phyloP scores from a whole-genome alignment of 2,329 filamentous ascomycete genomes.

The Nothopassalora personata region DNA sequence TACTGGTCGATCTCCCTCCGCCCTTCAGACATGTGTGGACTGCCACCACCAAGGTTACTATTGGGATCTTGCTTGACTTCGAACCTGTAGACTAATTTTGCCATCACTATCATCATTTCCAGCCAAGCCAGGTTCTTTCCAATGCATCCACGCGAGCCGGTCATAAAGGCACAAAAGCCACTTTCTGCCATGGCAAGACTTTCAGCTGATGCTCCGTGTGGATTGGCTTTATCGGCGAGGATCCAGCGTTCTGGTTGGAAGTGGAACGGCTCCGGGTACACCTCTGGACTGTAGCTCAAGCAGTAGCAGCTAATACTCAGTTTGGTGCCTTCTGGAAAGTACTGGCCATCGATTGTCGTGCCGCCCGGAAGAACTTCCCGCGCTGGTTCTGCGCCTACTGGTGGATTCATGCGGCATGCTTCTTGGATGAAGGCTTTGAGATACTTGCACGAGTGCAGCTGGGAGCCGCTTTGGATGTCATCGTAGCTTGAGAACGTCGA shows the following conservation, averaged over 20 bases:
- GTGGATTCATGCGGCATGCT: conserved; percentile 40
- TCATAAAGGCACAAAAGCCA: conserved; percentile 69
- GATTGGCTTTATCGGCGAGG: neutral
- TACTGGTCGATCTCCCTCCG: conserved; percentile 12
- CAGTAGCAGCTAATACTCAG: conserved; percentile 27
- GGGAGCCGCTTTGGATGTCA: conserved; percentile 25
- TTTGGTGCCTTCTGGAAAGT: conserved; percentile 23
- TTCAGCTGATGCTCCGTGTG: conserved; percentile 1
- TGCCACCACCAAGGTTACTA: conserved; percentile 9
- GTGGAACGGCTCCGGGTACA: conserved; percentile 28
- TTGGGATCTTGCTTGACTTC: conserved; percentile 11
- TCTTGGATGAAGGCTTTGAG: conserved; percentile 44
- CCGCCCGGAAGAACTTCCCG: conserved; percentile 27
- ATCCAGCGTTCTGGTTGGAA: conserved; percentile 33
- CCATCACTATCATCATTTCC: conserved; percentile 18
- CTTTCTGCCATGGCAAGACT: conserved; percentile 47
- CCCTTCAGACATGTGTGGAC: neutral
- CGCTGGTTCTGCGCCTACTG: conserved; percentile 32
- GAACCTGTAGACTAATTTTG: conserved; percentile 14
- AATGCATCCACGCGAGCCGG: conserved; percentile 65
- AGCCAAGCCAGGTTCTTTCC: conserved; percentile 47
- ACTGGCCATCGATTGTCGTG: conserved; percentile 30
- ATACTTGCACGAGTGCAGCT: conserved; percentile 35
- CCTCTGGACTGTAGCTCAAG: conserved; percentile 29
- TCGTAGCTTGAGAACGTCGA: conserved; percentile 29